Base-by-base conservation (phyloP, 2,329 filamentous ascomycete genomes). In the Aspergillus pseudotamarii region DNA sequence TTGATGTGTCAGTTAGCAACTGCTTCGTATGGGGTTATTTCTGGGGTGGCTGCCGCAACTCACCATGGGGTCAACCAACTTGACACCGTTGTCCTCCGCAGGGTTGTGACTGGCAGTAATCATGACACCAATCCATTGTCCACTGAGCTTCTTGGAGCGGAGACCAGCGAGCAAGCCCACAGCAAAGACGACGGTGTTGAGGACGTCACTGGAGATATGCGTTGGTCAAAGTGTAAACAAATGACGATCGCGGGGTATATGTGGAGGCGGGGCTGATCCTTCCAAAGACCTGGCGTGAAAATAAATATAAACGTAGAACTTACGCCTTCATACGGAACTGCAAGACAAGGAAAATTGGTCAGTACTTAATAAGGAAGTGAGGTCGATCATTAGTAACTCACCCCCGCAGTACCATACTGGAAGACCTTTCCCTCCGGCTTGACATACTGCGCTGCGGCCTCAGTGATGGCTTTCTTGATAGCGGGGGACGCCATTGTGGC, bases 61-160 rank as follows among this genome's bases (percentile, higher is more conserved):
- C 62, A 89, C 87, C 89, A 96, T 91, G 14, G 95, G 95, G 79
- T 99, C 95, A 67, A 99, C 93, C 70, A 99, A 88, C 85, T 97
- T 97, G 78, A 97, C 91, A 58, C 93, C 93, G 78, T 97, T 97
- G 80, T 97, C 93, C 71, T 88, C 85, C 38, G 93, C 90, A 21
- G 92, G 92, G 80, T 97, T 97, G 84, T 97, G 93, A 74, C 92
- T 96, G 66, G 93, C 93, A 48, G 93, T 97, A 78, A 97, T 91
- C 93, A 97, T 97, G 70, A 99, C 90, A 74, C 95, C 95, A 74
- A 99, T 96, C 72, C 92, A 91, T 82, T 96, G 92, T 68, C 93
- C 91, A 77, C 90, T 90, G 71, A 96, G 88, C 81, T 95, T 96
- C 76, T 93, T 91, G 68, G 93, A 97, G 67, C 95, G 91, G 58